A percentile compares a stretch with the other conserved stretches of the same genome.
phyloP scores from a whole-genome alignment of 805 yeast genomes.

The Yarrowia hollandica region DNA sequence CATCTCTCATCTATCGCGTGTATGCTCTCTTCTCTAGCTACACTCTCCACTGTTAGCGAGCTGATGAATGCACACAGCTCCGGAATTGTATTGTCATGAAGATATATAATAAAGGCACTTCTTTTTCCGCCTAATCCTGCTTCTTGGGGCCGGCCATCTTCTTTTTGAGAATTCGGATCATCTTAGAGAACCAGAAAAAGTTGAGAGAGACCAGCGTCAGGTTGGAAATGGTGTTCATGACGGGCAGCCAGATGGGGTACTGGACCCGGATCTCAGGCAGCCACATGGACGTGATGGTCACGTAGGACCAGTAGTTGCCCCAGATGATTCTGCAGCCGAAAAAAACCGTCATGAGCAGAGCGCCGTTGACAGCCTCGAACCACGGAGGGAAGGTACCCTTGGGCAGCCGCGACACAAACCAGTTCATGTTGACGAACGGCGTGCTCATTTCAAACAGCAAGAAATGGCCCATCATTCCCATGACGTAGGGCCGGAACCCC shows the following conservation, averaged over 20 bases:
- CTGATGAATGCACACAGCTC: no score
- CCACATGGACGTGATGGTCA: slow-evolving; percentile 11
- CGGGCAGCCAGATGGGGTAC: slow-evolving; percentile 51
- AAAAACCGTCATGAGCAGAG: slow-evolving; percentile 65
- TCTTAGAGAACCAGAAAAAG: slow-evolving; percentile 82
- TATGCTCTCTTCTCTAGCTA: no score
- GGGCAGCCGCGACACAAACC: slow-evolving; percentile 83
- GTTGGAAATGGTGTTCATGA: slow-evolving; percentile 57
- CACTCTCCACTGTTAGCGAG: no score
- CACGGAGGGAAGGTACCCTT: slow-evolving; percentile 58
- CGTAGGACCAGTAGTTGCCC: slow-evolving; percentile 75
- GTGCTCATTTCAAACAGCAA: slow-evolving; percentile 84
- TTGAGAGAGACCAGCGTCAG: slow-evolving; percentile 66
- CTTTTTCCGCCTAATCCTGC: neutral
- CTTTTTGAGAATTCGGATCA: slow-evolving; percentile 72
- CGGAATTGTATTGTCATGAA: neutral
- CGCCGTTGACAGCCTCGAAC: slow-evolving; percentile 65
- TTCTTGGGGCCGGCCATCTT: slow-evolving; percentile 41
- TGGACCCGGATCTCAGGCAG: slow-evolving; percentile 48
- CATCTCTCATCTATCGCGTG: no score
- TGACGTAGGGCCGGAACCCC: slow-evolving; percentile 70
- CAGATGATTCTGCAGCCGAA: slow-evolving; percentile 77
- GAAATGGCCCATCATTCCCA: slow-evolving; percentile 80
- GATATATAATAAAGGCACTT: no score
- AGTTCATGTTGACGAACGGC: slow-evolving; percentile 91